phyloP scores from a whole-genome alignment of 23 red algal species.

The Pyropia yezoensis region DNA sequence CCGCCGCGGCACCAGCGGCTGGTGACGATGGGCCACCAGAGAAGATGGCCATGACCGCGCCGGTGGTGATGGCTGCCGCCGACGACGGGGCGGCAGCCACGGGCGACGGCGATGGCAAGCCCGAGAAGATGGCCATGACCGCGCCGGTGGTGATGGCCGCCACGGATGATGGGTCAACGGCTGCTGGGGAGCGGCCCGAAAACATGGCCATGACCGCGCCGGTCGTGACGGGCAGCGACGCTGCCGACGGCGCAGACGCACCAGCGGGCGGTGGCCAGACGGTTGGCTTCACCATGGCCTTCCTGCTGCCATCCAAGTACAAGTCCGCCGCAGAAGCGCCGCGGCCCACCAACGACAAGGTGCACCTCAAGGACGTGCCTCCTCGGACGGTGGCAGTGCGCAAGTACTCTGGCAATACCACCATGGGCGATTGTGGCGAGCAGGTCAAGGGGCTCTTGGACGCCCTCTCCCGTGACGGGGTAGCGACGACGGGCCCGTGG shows the following conservation, averaged over 20 bases:
- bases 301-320: slow-evolving; percentile 74
- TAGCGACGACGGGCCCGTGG: slow-evolving; percentile 53
- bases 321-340: slow-evolving; percentile 50
- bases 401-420: slow-evolving; percentile 29
- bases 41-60: slow-evolving; percentile 76
- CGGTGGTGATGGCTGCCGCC: slow-evolving; percentile 34
- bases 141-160: slow-evolving; percentile 54
- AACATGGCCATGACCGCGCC: slow-evolving; percentile 77
- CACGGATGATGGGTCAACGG: slow-evolving; percentile 6
- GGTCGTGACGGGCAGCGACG: slow-evolving; percentile 44
- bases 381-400: slow-evolving; percentile 42
- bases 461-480: slow-evolving; percentile 20
- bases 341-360: slow-evolving; percentile 44
- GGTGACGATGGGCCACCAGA: slow-evolving; percentile 3
- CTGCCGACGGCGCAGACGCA: not conserved
- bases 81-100: slow-evolving; percentile 11
- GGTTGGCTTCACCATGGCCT: slow-evolving; percentile 34
- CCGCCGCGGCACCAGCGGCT: slow-evolving; percentile 25
- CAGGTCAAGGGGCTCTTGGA: slow-evolving; percentile 27
- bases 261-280: slow-evolving; percentile 1
- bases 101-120: not conserved
- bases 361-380: slow-evolving; percentile 33
- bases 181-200: slow-evolving; percentile 27
- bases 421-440: slow-evolving; percentile 10
- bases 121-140: slow-evolving; percentile 69